phyloP scores from a whole-genome alignment of 2,329 filamentous ascomycete species.

The Fusarium staphyleae region DNA sequence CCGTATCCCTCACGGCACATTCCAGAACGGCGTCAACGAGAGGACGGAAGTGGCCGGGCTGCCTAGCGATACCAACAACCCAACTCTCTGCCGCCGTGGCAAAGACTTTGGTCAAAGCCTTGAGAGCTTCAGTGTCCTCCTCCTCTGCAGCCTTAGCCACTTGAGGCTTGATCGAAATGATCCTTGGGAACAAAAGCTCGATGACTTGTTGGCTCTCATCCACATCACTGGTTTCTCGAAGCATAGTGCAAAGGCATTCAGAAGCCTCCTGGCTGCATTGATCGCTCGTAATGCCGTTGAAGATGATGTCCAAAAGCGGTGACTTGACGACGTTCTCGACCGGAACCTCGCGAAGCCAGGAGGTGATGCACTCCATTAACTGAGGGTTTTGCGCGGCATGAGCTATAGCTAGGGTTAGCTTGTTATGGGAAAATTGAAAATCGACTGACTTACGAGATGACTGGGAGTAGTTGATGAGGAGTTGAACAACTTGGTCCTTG shows the following conservation, averaged over 20 bases:
- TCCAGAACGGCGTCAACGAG: constrained; percentile 93
- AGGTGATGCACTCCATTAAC: constrained; percentile 93
- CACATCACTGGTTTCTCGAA: constrained; percentile 90
- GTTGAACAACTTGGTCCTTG: constrained; percentile 81
- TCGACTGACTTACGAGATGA: constrained; percentile 74
- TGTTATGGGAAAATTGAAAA: not conserved
- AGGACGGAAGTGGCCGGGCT: constrained; percentile 80
- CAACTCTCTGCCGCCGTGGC: constrained; percentile 93
- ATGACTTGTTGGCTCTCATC: constrained; percentile 88
- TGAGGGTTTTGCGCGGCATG: constrained; percentile 85
- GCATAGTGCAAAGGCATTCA: constrained; percentile 91
- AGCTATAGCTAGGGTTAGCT: constrained; percentile 54
- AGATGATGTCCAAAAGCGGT: constrained; percentile 80
- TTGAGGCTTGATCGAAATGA: constrained; percentile 78
- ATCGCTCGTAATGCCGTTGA: constrained; percentile 78
- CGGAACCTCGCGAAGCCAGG: constrained; percentile 94
- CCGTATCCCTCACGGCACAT: constrained; percentile 84
- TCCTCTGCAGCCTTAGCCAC: constrained; percentile 77
- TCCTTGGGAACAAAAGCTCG: constrained; percentile 79
- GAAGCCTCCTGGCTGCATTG: constrained; percentile 85
- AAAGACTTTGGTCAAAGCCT: constrained; percentile 88
- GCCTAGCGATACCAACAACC: constrained; percentile 88
- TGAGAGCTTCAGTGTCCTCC: constrained; percentile 86
- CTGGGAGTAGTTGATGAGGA: constrained; percentile 89
- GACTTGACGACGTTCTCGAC: constrained; percentile 84